phyloP scores from a whole-genome alignment of 1,284 basidiomycete species.

The Schizophyllum commune region DNA sequence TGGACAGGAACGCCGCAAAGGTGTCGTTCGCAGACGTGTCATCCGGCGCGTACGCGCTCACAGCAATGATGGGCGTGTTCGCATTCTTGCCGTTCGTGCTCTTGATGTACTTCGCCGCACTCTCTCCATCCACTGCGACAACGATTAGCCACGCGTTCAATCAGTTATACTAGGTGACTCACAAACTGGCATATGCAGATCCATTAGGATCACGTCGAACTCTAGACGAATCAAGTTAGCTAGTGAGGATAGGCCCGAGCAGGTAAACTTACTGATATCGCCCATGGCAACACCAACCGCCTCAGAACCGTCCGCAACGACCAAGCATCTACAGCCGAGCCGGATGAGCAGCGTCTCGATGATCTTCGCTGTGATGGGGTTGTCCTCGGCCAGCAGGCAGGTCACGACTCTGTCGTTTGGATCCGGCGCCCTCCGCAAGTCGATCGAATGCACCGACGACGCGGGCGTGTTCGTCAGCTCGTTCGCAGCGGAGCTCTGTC shows the following conservation, averaged over 20 bases:
- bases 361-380: conserved; percentile 94
- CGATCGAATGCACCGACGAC: conserved; percentile 73
- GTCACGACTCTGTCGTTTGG: conserved; percentile 76
- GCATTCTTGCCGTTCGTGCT: conserved; percentile 90
- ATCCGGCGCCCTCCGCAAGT: conserved; percentile 63
- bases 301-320: conserved; percentile 93
- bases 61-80: conserved; percentile 85
- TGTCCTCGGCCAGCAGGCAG: conserved; percentile 93
- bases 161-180: conserved; percentile 27
- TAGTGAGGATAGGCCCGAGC: conserved; percentile 1
- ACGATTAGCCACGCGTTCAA: conserved; percentile 12
- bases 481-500: conserved; percentile 31
- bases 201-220: conserved; percentile 87
- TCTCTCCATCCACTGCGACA: conserved; percentile 76
- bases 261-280: conserved; percentile 72
- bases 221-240: conserved; percentile 36
- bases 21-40: conserved; percentile 57
- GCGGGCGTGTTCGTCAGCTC: conserved; percentile 60
- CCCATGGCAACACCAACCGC: conserved; percentile 96
- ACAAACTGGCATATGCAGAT: conserved; percentile 85
- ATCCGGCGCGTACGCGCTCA: conserved; percentile 78
- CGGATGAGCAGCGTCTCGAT: conserved; percentile 89
- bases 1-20: conserved; percentile 81
- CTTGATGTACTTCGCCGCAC: conserved; percentile 89
- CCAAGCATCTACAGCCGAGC: conserved; percentile 89